Percentiles rank a stretch among this genome's conserved stretches.
Evolutionary conservation across 805 yeast species (phyloP).

Genomic region (Lipomyces chichibuensis): DNA sequence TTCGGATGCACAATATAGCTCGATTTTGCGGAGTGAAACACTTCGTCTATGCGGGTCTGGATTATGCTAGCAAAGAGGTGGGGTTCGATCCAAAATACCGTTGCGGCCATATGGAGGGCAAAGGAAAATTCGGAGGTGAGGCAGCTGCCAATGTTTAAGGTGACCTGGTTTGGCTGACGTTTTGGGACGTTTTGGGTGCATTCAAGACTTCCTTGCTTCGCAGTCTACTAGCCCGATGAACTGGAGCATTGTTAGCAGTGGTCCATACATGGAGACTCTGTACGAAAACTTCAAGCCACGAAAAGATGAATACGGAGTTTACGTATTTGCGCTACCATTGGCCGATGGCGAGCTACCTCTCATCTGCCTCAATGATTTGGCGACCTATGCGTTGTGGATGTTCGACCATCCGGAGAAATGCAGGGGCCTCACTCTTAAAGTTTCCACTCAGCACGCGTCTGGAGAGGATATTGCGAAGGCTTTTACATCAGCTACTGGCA

Average conservation of each 20-base stretch:
- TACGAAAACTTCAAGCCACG: neutral
- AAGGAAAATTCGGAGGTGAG: neutral
- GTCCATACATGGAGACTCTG: neutral
- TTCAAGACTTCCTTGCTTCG: neutral
- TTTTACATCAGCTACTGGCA: neutral
- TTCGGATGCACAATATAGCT: neutral
- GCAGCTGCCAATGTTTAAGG: neutral
- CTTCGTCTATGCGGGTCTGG: neutral
- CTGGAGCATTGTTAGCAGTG: neutral
- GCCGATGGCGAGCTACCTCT: neutral
- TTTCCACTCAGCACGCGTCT: neutral
- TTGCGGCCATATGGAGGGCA: neutral
- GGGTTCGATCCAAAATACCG: slow-evolving; percentile 1
- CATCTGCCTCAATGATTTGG: neutral
- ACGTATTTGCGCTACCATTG: neutral
- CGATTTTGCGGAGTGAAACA: neutral
- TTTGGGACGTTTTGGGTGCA: neutral
- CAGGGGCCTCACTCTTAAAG: neutral
- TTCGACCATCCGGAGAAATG: neutral
- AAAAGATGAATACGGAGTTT: neutral
- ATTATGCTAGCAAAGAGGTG: neutral
- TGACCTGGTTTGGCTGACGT: neutral
- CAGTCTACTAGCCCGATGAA: neutral
- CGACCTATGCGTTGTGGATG: neutral
- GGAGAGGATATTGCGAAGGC: neutral